Evolutionary conservation across 352 stramenopile species (phyloP), one percentile per base, ranked within the genome.

Genomic region (Globisporangium rhizosaccharum): DNA sequence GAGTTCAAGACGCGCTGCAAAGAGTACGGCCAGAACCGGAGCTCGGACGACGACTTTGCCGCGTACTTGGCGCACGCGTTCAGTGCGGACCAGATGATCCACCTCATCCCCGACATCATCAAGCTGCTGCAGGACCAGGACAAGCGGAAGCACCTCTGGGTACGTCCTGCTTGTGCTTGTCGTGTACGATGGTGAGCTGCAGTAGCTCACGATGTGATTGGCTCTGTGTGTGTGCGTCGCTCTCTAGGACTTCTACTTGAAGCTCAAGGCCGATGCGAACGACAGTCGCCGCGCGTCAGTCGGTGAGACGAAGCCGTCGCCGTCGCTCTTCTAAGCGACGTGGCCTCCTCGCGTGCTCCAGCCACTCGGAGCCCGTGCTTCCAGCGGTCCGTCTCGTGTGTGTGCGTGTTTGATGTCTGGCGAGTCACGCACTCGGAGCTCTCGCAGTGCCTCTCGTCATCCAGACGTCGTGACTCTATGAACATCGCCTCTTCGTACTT

Each of bases 1-100:
- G 80, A 94, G 57, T 94, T 94, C 70, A 92, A 92, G 68, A 81
- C 68, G 48, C 83, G 80, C 57, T 94, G 85, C 73, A 94, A 94
- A 65, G 82, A 92, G 50, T 94, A 88, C 56, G 82, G 85, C 28
- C 85, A 94, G 71, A 91, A 88, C 67, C 80, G 82, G 47, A 84
- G 79, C 68, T 75, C 76, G 45, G 76, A 92, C 67, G 74, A 84
- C 42, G 64, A 88, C 60, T 94, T 94, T 55, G 63, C 71, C 30
- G 62, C 56, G 54, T 94, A 91, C 57, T 51, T 94, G 63, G 67
- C 67, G 57, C 78, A 71, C 65, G 82, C 85, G 66, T 94, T 94
- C 58, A 72, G 75, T n/a, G 54, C 70, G 2, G 79, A 91, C 48
- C 81, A 93, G 63, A 72, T 84, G 45, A 54, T 91, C 62, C 67